Conservation (phyloP, 1,284 basidiomycete species). For the Athelia sp. region DNA sequence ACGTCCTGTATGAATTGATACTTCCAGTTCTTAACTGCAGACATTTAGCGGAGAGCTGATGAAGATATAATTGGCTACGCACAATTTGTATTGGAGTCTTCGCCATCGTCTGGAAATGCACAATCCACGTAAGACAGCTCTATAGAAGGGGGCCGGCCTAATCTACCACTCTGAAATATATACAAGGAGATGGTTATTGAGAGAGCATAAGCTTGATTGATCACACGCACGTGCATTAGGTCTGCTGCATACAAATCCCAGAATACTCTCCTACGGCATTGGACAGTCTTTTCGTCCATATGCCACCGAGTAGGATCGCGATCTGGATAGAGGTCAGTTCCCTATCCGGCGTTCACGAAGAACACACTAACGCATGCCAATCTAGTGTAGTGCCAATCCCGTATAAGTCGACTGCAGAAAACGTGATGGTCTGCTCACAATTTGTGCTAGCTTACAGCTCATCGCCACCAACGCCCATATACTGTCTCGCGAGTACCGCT, state of each 20-base stretch:
- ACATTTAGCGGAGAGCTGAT: not conserved
- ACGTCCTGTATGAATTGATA: conserved; percentile 15
- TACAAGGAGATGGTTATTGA: conserved; percentile 2
- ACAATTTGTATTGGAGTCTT: not conserved
- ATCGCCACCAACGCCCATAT: conserved; percentile 47
- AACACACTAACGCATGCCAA: conserved; percentile 31
- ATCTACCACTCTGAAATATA: conserved; percentile 44
- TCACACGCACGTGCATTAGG: conserved; percentile 40
- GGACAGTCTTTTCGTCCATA: conserved; percentile 45
- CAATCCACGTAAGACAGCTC: conserved; percentile 53
- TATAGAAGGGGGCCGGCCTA: conserved; percentile 53
- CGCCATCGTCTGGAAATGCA: conserved; percentile 37
- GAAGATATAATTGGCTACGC: not conserved
- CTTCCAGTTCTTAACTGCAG: conserved; percentile 25
- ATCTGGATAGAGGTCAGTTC: conserved; percentile 31
- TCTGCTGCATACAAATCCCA: conserved; percentile 54
- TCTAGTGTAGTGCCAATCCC: conserved; percentile 41
- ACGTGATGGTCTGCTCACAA: conserved; percentile 35
- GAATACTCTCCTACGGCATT: conserved; percentile 50
- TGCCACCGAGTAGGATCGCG: conserved; percentile 57
- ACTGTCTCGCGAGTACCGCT: conserved; percentile 46
- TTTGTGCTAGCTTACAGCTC: conserved; percentile 50
- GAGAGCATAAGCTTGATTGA: not conserved
- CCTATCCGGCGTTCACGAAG: not conserved
- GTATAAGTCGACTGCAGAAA: conserved; percentile 3